Evolutionary conservation across 768 basidiomycete genomes (phyloP), one percentile per base, ranked within the genome.

Genomic region (Boletus speciosus): DNA sequence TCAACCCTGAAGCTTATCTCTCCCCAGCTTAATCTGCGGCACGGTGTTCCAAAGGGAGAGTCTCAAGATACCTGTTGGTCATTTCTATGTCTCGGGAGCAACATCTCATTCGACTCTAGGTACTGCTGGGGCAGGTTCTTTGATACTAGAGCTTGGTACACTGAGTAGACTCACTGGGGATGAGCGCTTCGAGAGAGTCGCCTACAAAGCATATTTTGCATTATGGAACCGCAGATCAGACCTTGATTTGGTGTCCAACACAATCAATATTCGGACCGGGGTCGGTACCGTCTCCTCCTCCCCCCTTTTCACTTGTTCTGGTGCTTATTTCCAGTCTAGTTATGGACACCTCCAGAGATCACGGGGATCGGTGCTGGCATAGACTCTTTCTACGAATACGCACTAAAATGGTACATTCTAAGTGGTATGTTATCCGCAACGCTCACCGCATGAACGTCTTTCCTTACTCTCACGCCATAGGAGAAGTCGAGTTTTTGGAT

Each of bases 341-440:
- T 74, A 35, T 97, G 93, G 93, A 81, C 79, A 14, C 71, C 76
- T 45, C 92, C 93, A 16, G 86, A 92, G 57, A 72, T 86, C 7
- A 85, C 84, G 27, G 82, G 88, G 1, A 89, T 95, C 32, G 96
- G 96, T 25, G 97, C 97, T 6, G 97, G 97, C 1, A 85, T 97
- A 40, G 97, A 98, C 68, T 93, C 90, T 4, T 97, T 96, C 68
- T 94, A 89, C 66, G 97, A 99, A 67, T 95, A 95, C 69, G 90
- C 93, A 11, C 71, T 94, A 41, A 95, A 95, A 65, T 93, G 92
- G 84, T 93, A 94, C 66, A 85, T 96, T 38, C 64, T 93, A 65
- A 92, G 89, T 62, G 87, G 88, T 87, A 59, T 35, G 75, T 69
- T 38, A 16, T 44, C 44, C 16, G 10, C 14, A 34, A 31, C 4